Evolutionary conservation across 768 basidiomycete genomes (phyloP).

Genomic region (Pleurotus eryngii): DNA sequence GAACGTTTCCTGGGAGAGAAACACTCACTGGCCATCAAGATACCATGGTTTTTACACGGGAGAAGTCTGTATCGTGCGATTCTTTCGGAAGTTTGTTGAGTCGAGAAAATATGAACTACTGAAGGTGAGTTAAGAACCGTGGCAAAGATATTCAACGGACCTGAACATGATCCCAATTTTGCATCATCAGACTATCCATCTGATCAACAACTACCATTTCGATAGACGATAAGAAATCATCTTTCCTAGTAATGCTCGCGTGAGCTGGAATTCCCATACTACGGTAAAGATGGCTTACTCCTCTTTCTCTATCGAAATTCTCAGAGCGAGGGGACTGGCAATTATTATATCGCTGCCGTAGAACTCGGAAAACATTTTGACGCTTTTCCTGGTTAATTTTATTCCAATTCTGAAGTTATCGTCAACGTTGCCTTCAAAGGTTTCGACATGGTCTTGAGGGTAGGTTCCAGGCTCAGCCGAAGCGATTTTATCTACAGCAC

Average conservation of each 20-base stretch:
- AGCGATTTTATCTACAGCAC: slow-evolving; percentile 76
- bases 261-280: neutral
- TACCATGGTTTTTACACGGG: slow-evolving; percentile 98
- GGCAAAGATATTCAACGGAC: slow-evolving; percentile 34
- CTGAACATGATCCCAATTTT: slow-evolving; percentile 99
- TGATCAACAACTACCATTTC: slow-evolving; percentile 92
- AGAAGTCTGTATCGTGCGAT: slow-evolving; percentile 93
- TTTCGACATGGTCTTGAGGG: slow-evolving; percentile 86
- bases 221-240: slow-evolving; percentile 91
- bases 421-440: slow-evolving; percentile 95
- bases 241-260: slow-evolving; percentile 44
- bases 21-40: slow-evolving; percentile 83
- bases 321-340: slow-evolving; percentile 88
- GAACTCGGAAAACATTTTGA: slow-evolving; percentile 89
- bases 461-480: slow-evolving; percentile 72
- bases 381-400: slow-evolving; percentile 88
- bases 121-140: neutral
- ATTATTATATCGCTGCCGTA: slow-evolving; percentile 89
- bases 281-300: slow-evolving; percentile 49
- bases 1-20: neutral
- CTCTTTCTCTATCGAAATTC: slow-evolving; percentile 92
- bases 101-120: slow-evolving; percentile 78
- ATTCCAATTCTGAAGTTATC: slow-evolving; percentile 92
- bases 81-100: slow-evolving; percentile 91
- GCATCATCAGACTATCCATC: slow-evolving; percentile 91